phyloP scores from a whole-genome alignment of 2,329 filamentous ascomycete species.

The Diaporthe caulivora region DNA sequence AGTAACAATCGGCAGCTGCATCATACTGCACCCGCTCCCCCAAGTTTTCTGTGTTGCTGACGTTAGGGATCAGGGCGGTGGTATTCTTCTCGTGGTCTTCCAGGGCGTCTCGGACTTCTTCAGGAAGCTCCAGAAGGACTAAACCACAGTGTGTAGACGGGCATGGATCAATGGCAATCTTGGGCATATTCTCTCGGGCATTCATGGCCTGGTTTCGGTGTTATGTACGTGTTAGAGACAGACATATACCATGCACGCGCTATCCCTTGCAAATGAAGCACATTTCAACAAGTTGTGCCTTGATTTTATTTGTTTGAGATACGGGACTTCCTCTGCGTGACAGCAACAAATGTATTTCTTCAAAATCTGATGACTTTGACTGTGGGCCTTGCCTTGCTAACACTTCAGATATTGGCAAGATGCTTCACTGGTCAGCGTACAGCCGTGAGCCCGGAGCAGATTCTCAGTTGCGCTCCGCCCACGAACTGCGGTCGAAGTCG shows the following conservation, averaged over 20 bases:
- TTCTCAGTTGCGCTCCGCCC: too few species aligned
- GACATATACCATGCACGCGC: slow-evolving; percentile 28
- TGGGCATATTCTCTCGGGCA: neutral
- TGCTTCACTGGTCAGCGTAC: too few species aligned
- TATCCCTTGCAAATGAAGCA: neutral
- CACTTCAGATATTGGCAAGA: too few species aligned
- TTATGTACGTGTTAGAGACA: slow-evolving; percentile 19
- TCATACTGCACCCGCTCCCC: neutral
- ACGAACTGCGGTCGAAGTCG: neutral
- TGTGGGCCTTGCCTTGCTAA: neutral
- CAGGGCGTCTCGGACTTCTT: slow-evolving; percentile 95
- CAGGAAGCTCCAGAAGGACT: slow-evolving; percentile 67
- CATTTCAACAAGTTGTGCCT: neutral
- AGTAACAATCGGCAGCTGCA: slow-evolving; percentile 53
- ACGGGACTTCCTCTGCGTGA: neutral
- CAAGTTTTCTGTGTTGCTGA: neutral
- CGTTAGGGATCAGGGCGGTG: slow-evolving; percentile 53
- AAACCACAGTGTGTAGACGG: slow-evolving; percentile 25
- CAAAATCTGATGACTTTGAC: neutral
- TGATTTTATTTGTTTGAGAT: neutral
- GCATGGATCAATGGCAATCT: neutral
- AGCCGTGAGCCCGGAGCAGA: too few species aligned
- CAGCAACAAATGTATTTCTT: neutral
- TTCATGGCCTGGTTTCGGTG: neutral
- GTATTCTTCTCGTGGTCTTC: slow-evolving; percentile 85